Evolutionary conservation across 768 basidiomycete genomes (phyloP), one percentile per base, ranked within the genome.

Genomic region (Mycena albidolilacea): DNA sequence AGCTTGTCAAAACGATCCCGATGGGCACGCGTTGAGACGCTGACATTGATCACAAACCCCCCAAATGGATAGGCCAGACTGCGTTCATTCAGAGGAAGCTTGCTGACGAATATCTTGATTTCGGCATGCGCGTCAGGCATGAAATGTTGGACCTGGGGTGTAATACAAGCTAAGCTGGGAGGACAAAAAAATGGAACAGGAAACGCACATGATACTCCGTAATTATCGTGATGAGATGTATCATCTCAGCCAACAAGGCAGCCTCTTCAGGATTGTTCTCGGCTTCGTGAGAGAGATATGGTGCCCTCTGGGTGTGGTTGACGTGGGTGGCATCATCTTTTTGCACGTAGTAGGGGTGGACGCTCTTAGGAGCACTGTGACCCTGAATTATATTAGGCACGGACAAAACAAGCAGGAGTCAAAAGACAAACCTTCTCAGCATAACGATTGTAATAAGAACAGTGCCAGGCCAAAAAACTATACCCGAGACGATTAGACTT

Each of bases 401-500:
- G 6, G 35, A 5, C 7, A 6, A 43, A 41, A 35, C 23, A 35
- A 41, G 7, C 7, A 59, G 30, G 19, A 19, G 11, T 7, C 1
- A 41, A 15, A 58, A 37, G 15, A 37, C 37, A 10, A 11, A 61
- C 59, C 41, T 61, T 38, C n/a, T 61, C 59, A 3, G n/a, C 7
- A 21, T 61, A 61, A 6, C 59, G 59, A 23, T 64, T 58, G n/a
- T 54, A 54, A 30, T 54, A 54, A 3, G 52, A 54, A 21, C 52
- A 54, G 12, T 54, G 52, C 52, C 55, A 57, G 15, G 55, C 55
- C 30, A 57, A 11, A 57, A 37, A 57, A 30, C 30, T 37, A 37
- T 57, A 57, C 2, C 55, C 55, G 5, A 6, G 7, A 3, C 55
- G 55, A 35, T 57, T 14, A 6, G 55, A 57, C 30, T 57, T 57